Percentiles rank a stretch among this genome's conserved stretches.
Evolutionary conservation across 225 moss, liverwort and hornwort species (phyloP).

Genomic region (Rhytidiadelphus loreus): DNA sequence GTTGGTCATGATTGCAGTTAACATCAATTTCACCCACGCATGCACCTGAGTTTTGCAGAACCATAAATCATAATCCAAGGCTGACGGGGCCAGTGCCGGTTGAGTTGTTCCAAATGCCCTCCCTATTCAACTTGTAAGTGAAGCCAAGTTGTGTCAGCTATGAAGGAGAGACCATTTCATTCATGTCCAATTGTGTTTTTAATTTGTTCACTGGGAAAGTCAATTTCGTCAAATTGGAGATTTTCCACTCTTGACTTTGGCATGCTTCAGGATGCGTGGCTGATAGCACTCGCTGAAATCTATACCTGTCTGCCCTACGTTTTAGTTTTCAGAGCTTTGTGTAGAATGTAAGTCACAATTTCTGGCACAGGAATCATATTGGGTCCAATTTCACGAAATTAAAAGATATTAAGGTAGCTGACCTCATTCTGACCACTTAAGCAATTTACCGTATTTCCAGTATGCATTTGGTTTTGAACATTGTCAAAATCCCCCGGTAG

Average conservation of each 20-base stretch:
- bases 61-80: too few species aligned
- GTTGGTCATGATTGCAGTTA: too few species aligned
- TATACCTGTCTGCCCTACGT: neutral
- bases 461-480: too few species aligned
- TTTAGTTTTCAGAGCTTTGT: neutral
- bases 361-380: neutral
- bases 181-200: neutral
- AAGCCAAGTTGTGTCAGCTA: neutral
- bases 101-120: too few species aligned
- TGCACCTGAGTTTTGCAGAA: too few species aligned
- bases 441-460: too few species aligned
- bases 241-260: neutral
- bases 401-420: too few species aligned
- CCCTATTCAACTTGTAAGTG: too few species aligned
- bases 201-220: neutral
- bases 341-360: neutral
- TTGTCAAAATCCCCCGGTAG: too few species aligned
- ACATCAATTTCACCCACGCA: too few species aligned
- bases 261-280: neutral
- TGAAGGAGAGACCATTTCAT: neutral
- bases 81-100: too few species aligned
- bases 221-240: neutral
- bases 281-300: neutral
- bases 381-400: neutral
- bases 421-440: too few species aligned